phyloP scores from a whole-genome alignment of 306 rosid genomes.

The Sechiopsis laciniata region DNA sequence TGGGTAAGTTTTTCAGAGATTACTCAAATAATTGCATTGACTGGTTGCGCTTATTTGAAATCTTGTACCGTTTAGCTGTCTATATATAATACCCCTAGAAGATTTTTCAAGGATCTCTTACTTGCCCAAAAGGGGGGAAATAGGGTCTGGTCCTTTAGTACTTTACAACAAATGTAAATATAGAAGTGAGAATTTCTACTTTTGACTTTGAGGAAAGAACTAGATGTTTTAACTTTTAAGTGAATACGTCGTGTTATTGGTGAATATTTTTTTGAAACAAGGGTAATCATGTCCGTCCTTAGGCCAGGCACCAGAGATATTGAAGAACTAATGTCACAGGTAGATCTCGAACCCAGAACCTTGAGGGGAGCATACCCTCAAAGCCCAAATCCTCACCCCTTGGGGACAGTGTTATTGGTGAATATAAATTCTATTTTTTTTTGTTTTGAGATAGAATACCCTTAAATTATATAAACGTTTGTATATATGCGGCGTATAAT shows the following conservation, averaged over 20 bases:
- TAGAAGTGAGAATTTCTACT: neutral
- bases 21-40: conserved; percentile 12
- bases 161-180: neutral
- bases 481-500: neutral
- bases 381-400: too few relatives aligned
- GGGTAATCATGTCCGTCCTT: too few relatives aligned
- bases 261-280: too few relatives aligned
- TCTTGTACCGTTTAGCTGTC: neutral
- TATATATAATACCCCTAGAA: neutral
- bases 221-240: neutral
- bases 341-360: too few relatives aligned
- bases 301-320: too few relatives aligned
- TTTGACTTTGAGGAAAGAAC: too few relatives aligned
- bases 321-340: too few relatives aligned
- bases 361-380: too few relatives aligned
- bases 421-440: neutral
- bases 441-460: neutral
- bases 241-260: neutral
- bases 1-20: conserved; percentile 48
- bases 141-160: neutral
- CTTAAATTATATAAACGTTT: neutral
- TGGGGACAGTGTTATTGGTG: neutral
- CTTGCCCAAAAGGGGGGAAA: neutral
- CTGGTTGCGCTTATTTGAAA: neutral
- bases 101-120: neutral